phyloP scores from a whole-genome alignment of 2,329 filamentous ascomycete genomes.

The Exophiala oligosperma region DNA sequence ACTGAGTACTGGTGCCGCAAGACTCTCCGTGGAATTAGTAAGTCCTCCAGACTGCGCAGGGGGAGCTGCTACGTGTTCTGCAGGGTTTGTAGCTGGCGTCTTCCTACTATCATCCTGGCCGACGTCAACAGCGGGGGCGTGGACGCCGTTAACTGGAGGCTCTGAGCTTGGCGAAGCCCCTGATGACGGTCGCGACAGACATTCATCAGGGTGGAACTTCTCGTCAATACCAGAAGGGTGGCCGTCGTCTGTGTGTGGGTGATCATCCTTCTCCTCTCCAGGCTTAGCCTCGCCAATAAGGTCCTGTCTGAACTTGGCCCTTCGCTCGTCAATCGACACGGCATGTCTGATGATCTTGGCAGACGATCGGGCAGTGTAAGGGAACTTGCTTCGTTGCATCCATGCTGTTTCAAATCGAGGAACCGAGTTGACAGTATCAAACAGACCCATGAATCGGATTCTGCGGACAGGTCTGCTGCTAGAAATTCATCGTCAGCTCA shows the following conservation, averaged over 20 bases:
- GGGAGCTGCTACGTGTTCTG: neutral
- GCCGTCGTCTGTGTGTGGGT: slow-evolving; percentile 15
- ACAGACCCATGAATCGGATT: slow-evolving; percentile 75
- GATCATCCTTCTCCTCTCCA: slow-evolving; percentile 4
- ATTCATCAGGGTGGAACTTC: slow-evolving; percentile 1
- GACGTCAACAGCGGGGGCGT: neutral
- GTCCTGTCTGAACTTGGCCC: slow-evolving; percentile 60
- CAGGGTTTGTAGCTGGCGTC: no score
- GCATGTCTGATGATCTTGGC: slow-evolving; percentile 58
- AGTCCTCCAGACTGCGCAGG: neutral
- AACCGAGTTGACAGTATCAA: slow-evolving; percentile 80
- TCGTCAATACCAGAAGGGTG: slow-evolving; percentile 11
- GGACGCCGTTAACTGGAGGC: neutral
- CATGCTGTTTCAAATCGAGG: slow-evolving; percentile 69
- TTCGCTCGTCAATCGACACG: slow-evolving; percentile 58
- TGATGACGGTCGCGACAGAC: neutral
- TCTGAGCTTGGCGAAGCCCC: neutral
- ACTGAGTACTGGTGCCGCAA: slow-evolving; percentile 11
- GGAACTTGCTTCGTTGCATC: slow-evolving; percentile 78
- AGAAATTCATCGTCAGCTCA: neutral
- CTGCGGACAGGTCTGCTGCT: slow-evolving; percentile 65
- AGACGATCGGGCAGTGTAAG: slow-evolving; percentile 56
- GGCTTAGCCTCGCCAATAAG: slow-evolving; percentile 48
- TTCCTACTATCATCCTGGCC: no score
- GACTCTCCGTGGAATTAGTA: slow-evolving; percentile 15